Conservation (phyloP, 306 rosid genomes). For the Citrullus colocynthis region DNA sequence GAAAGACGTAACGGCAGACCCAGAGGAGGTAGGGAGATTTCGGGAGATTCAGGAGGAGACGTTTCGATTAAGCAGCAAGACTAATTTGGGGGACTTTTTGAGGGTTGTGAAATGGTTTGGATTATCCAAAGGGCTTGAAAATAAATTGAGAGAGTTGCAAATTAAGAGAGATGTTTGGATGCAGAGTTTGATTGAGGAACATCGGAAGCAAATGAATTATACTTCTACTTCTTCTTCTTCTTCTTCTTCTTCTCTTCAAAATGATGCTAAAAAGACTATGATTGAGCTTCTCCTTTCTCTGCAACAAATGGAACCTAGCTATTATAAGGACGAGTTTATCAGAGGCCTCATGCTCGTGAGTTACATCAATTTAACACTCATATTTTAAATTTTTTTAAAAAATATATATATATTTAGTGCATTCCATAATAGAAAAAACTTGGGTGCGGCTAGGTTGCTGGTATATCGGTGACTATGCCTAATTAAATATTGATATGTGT, state of each 20-base stretch:
- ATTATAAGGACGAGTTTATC: constrained; percentile 3
- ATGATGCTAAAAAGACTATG: background rate
- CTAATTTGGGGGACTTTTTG: background rate
- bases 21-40: constrained; percentile 9
- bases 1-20: background rate
- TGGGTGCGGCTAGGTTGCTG: too few species aligned
- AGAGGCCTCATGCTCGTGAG: constrained; percentile 13
- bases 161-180: background rate
- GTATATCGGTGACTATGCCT: too few species aligned
- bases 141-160: background rate
- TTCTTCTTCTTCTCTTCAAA: background rate
- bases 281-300: background rate
- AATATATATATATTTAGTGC: too few species aligned
- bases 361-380: background rate
- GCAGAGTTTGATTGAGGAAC: background rate
- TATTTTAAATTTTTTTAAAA: too few species aligned
- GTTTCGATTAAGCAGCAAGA: background rate
- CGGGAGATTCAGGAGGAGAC: constrained; percentile 1
- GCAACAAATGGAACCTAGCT: constrained; percentile 11
- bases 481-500: too few species aligned
- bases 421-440: too few species aligned
- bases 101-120: background rate
- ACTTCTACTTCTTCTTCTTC: background rate
- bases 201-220: background rate
- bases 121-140: background rate